phyloP scores from a whole-genome alignment of 768 basidiomycete genomes.

The Termitomyces sp. region DNA sequence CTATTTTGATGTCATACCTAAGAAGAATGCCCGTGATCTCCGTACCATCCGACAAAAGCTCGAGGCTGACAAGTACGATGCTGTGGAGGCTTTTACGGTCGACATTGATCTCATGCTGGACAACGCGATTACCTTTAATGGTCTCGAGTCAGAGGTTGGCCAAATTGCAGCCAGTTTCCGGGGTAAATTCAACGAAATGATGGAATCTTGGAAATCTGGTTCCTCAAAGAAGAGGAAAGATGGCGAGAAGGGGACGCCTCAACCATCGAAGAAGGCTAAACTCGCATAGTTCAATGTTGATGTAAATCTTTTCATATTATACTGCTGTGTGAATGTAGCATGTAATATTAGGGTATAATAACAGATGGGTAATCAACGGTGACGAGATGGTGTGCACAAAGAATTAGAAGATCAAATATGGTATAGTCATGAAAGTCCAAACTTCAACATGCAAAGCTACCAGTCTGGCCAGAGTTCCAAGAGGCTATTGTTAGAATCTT shows the following conservation, averaged over 20 bases:
- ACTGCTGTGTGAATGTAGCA: constrained; percentile 17
- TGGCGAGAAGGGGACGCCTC: constrained; percentile 59
- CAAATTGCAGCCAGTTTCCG: constrained; percentile 49
- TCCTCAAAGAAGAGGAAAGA: constrained; percentile 75
- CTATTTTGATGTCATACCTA: constrained; percentile 84
- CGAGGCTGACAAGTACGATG: constrained; percentile 79
- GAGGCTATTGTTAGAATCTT: constrained; percentile 56
- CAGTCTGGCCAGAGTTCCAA: constrained; percentile 66
- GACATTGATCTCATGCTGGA: constrained; percentile 86
- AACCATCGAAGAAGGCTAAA: constrained; percentile 69
- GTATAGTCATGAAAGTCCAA: background rate
- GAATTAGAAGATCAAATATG: background rate
- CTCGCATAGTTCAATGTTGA: constrained; percentile 40
- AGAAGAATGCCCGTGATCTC: constrained; percentile 86
- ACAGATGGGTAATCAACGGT: constrained; percentile 19
- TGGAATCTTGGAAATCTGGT: constrained; percentile 47
- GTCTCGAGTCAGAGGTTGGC: constrained; percentile 77
- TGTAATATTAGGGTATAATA: constrained; percentile 30
- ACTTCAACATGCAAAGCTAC: constrained; percentile 26
- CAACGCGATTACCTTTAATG: constrained; percentile 91
- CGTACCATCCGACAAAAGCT: constrained; percentile 78
- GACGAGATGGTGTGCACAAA: background rate
- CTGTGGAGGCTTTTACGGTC: constrained; percentile 74
- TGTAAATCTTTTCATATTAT: constrained; percentile 14
- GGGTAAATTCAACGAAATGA: constrained; percentile 53